Conservation (phyloP, 495 filamentous ascomycete genomes). For the Penicillium roqueforti region DNA sequence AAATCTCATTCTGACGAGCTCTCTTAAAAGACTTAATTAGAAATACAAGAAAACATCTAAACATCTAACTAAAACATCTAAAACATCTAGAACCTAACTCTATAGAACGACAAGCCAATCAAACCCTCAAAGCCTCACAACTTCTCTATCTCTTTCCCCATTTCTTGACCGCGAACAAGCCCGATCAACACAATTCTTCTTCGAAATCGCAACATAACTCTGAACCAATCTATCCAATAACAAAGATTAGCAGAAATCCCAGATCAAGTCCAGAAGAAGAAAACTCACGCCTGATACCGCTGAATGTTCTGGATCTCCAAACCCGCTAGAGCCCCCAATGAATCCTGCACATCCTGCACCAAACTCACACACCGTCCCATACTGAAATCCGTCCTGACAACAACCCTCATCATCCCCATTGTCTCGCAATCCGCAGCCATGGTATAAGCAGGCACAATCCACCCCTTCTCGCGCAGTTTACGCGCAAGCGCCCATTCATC, state of each 20-base stretch:
- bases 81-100: neutral
- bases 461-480: conserved; percentile 71
- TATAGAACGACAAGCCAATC: neutral
- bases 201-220: conserved; percentile 1
- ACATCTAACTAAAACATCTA: too few species aligned
- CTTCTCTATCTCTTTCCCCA: neutral
- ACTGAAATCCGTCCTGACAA: conserved; percentile 84
- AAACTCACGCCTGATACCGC: conserved; percentile 54
- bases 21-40: neutral
- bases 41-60: neutral
- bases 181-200: neutral
- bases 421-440: conserved; percentile 77
- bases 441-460: conserved; percentile 88
- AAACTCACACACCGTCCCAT: conserved; percentile 67
- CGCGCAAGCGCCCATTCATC: conserved; percentile 80
- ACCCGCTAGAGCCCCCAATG: conserved; percentile 65
- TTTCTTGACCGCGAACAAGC: neutral
- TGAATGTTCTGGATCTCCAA: conserved; percentile 50
- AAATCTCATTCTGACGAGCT: too few species aligned
- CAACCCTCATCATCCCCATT: conserved; percentile 80
- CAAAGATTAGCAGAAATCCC: neutral
- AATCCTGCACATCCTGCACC: conserved; percentile 64
- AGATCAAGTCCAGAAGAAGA: neutral
- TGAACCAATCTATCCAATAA: neutral
- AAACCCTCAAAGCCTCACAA: neutral